Percentiles rank a stretch among this genome's conserved stretches.
phyloP scores from a whole-genome alignment of 2,329 filamentous ascomycete species.

The Ambrosiella xylebori region DNA sequence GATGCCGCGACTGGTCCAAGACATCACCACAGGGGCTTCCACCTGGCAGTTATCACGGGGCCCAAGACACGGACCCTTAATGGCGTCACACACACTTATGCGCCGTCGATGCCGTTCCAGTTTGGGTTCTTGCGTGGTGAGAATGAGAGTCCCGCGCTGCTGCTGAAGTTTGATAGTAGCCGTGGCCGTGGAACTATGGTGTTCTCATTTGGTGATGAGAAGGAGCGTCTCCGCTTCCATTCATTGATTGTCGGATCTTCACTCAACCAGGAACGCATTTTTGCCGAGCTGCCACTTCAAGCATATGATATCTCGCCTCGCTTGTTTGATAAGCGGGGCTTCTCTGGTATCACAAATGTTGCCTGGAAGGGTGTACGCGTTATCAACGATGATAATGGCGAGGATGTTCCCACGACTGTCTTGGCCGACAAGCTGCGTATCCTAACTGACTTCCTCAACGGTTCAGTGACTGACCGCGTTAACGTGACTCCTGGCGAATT shows the following conservation, averaged over 20 bases:
- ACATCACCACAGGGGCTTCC: constrained; percentile 60
- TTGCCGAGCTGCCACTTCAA: constrained; percentile 49
- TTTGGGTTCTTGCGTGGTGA: constrained; percentile 65
- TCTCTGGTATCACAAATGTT: constrained; percentile 32
- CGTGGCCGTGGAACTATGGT: constrained; percentile 54
- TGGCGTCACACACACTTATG: constrained; percentile 53
- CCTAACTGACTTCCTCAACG: constrained; percentile 56
- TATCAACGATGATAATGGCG: constrained; percentile 52
- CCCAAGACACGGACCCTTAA: constrained; percentile 62
- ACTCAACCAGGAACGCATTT: constrained; percentile 52
- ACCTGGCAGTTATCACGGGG: constrained; percentile 61
- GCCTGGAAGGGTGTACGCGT: constrained; percentile 52
- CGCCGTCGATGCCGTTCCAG: constrained; percentile 48
- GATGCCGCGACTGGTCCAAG: constrained; percentile 56
- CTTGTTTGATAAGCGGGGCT: constrained; percentile 30
- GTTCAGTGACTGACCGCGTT: constrained; percentile 66
- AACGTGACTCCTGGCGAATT: constrained; percentile 66
- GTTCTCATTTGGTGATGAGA: constrained; percentile 57
- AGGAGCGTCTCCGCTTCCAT: constrained; percentile 54
- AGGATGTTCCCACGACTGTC: constrained; percentile 47
- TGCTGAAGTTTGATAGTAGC: constrained; percentile 52
- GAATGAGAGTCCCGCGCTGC: constrained; percentile 48
- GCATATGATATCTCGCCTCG: constrained; percentile 44
- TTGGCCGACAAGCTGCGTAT: constrained; percentile 61
- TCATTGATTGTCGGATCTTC: constrained; percentile 55